Conservation (phyloP, 2,329 filamentous ascomycete genomes). For the Aspergillus bombycis region DNA sequence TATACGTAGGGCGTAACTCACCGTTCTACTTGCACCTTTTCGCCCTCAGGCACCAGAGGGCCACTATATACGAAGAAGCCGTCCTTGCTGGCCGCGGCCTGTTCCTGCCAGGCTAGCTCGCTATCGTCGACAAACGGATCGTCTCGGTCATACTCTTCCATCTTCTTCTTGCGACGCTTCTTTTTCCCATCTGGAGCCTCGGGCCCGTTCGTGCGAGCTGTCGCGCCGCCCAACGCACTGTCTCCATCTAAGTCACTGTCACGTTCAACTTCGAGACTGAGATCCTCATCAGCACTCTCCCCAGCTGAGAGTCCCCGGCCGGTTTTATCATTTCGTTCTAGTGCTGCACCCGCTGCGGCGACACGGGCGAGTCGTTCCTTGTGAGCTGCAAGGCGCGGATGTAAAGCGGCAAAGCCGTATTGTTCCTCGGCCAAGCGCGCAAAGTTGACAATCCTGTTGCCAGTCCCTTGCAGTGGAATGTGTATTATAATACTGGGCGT, state of each 20-base stretch:
- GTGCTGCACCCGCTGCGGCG: slow-evolving; percentile 80
- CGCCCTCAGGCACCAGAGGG: slow-evolving; percentile 81
- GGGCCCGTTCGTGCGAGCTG: slow-evolving; percentile 55
- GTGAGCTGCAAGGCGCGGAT: slow-evolving; percentile 86
- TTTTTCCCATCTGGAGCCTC: slow-evolving; percentile 69
- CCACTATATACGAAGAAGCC: slow-evolving; percentile 98
- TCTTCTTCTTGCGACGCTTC: slow-evolving; percentile 71
- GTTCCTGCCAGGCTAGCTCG: slow-evolving; percentile 92
- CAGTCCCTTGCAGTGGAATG: slow-evolving; percentile 77
- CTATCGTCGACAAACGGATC: slow-evolving; percentile 83
- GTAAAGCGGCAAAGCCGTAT: slow-evolving; percentile 91
- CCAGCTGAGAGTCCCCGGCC: slow-evolving; percentile 69
- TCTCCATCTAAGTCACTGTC: slow-evolving; percentile 59
- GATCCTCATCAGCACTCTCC: slow-evolving; percentile 76
- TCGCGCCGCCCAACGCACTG: slow-evolving; percentile 43
- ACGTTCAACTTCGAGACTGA: slow-evolving; percentile 86
- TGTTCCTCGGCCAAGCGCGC: slow-evolving; percentile 89
- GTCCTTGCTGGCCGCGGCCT: slow-evolving; percentile 90
- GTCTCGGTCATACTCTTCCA: slow-evolving; percentile 68
- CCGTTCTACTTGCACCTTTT: slow-evolving; percentile 71
- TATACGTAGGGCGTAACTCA: slow-evolving; percentile 39
- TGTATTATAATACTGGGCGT: slow-evolving; percentile 81
- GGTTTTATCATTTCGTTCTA: slow-evolving; percentile 74
- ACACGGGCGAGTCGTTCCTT: slow-evolving; percentile 85
- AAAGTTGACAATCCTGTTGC: slow-evolving; percentile 93